Percentiles rank a stretch among this genome's conserved stretches.
These are phyloP conservation scores for Globisporangium takayamanum DNA, from an alignment of 352 stramenopile species.

Conservation along the genomic window DNA sequence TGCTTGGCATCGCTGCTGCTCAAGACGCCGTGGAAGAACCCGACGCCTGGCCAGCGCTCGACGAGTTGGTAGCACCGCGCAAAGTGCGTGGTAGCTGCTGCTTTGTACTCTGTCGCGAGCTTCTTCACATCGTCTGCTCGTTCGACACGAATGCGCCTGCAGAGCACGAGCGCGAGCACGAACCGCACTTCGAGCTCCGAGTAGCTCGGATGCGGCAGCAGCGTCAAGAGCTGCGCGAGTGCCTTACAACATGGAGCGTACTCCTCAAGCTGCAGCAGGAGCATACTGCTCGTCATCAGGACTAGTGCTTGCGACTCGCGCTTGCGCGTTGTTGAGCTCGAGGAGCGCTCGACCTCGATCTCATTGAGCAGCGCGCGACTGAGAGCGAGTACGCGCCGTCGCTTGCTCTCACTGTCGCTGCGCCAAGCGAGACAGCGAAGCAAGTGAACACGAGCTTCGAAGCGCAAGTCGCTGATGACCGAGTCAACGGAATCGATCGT, in stretches of 20 bases:
- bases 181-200: slow-evolving; percentile 35
- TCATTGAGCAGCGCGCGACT: not conserved
- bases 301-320: slow-evolving; percentile 18
- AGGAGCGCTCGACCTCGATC: not conserved
- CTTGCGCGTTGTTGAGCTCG: not conserved
- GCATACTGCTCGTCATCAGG: slow-evolving; percentile 36
- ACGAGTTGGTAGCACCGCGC: slow-evolving; percentile 38
- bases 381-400: not conserved
- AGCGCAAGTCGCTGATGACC: slow-evolving; percentile 13
- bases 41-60: slow-evolving; percentile 45
- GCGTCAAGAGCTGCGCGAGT: slow-evolving; percentile 19
- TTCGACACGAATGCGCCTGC: not conserved
- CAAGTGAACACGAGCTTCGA: slow-evolving; percentile 29
- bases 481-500: slow-evolving; percentile 1
- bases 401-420: slow-evolving; percentile 18
- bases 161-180: slow-evolving; percentile 20
- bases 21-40: slow-evolving; percentile 44
- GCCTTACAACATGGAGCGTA: slow-evolving; percentile 13
- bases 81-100: slow-evolving; percentile 12
- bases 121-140: slow-evolving; percentile 12
- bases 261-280: slow-evolving; percentile 27
- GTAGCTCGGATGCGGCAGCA: slow-evolving; percentile 11
- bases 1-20: slow-evolving; percentile 21
- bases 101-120: not conserved
- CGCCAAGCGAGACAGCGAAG: slow-evolving; percentile 35